Evolutionary conservation across 176 grass and related monocot species (phyloP), one percentile per base, ranked within the genome.

Genomic region (Cocos nucifera): DNA sequence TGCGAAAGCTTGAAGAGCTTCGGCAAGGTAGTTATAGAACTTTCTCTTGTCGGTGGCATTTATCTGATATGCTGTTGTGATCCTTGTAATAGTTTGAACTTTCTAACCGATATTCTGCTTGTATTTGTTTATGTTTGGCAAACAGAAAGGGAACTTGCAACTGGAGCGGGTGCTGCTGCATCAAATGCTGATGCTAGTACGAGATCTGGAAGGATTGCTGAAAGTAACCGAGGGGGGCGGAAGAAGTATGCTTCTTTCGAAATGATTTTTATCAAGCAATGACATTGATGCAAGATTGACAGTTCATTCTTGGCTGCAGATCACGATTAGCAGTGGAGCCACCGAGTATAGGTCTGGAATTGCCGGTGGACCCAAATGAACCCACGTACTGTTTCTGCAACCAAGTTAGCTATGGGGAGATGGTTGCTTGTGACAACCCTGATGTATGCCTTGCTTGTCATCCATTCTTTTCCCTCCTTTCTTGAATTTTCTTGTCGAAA

Each of bases 291-390:
- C 35, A 44, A 44, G 8, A 44, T 44, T 44, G 35, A 44, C 9
- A 44, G 10, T 12, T 10, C 35, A 44, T 22, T 8, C 10, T 56
- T 68, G 52, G 18, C 27, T 4, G 39, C 67, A 98, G 93, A 74
- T 75, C 81, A 57, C 73, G 74, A 61, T 64, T 88, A 48, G 76
- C 70, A 20, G 64, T 63, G 2, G 81, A 88, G 56, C 66, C 65
- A 17, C 81, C 84, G 52, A 32, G 78, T 26, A 80, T 98, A 17
- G 84, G 85, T 76, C 59, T 98, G 52, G 87, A 92, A 59, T 65
- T 98, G 75, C 93, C 93, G 23, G 93, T 98, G 50, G 93, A 98
- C 56, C 93, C 93, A 54, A 98, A 98, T 18, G 93, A 98, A 59
- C 93, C 93, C 3, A 98, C 87, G 0, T 92, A 98, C 50, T 98